Conservation (phyloP, 768 basidiomycete species). For the Rossbeevera mucosa region DNA sequence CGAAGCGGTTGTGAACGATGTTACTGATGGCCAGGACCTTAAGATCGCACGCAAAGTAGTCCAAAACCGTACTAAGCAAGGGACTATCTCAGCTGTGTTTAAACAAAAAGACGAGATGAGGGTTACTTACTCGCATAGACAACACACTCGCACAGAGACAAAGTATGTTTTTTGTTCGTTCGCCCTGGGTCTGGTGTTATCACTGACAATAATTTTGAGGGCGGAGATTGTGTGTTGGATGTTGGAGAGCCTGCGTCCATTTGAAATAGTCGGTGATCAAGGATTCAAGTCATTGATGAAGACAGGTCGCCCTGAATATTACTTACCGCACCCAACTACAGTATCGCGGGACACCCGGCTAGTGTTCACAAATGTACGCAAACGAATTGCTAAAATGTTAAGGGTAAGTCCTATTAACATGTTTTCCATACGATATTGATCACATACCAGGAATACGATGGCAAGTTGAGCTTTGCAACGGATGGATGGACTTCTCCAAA, state of each 20-base stretch:
- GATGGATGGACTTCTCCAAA: too few species aligned
- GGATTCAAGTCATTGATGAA: not conserved
- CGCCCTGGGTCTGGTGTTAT: too few species aligned
- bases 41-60: not conserved
- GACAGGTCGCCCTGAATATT: too few species aligned
- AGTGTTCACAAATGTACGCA: not conserved
- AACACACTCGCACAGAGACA: too few species aligned
- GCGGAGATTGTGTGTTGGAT: not conserved
- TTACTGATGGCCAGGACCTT: not conserved
- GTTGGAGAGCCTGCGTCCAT: not conserved
- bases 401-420: too few species aligned
- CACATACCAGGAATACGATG: too few species aligned
- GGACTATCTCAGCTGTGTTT: not conserved
- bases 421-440: too few species aligned
- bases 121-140: not conserved
- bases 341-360: not conserved
- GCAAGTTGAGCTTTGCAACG: too few species aligned
- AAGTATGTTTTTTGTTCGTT: too few species aligned
- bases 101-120: not conserved
- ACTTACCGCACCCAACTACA: too few species aligned
- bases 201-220: not conserved
- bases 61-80: not conserved
- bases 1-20: not conserved
- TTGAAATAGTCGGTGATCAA: not conserved
- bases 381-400: too few species aligned